Conservation (phyloP, 2,329 filamentous ascomycete genomes). For the Calycina herbarum region DNA sequence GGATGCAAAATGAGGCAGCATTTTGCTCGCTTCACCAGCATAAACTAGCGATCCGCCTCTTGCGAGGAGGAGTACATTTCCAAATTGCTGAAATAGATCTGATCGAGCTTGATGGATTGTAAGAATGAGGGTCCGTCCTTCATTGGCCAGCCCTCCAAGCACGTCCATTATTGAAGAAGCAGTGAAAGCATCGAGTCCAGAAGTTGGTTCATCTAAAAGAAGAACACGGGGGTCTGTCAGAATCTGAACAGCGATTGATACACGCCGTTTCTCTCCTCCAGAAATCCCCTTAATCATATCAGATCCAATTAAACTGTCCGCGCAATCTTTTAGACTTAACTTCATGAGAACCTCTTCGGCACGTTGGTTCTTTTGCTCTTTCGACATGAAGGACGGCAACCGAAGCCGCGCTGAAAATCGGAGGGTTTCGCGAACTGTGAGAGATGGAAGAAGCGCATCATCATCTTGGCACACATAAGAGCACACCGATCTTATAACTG, state of each 20-base stretch:
- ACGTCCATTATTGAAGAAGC: conserved; percentile 76
- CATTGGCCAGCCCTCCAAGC: conserved; percentile 66
- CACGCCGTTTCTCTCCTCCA: conserved; percentile 75
- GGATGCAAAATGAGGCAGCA: conserved; percentile 63
- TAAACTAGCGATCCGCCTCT: conserved; percentile 69
- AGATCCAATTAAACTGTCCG: conserved; percentile 71
- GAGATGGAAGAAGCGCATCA: conserved; percentile 69
- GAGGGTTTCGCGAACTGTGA: conserved; percentile 75
- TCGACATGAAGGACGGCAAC: conserved; percentile 69
- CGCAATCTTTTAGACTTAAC: conserved; percentile 77
- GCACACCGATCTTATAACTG: conserved; percentile 69
- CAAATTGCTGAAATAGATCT: conserved; percentile 70
- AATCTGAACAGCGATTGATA: conserved; percentile 76
- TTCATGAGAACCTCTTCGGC: conserved; percentile 73
- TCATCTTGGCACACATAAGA: conserved; percentile 81
- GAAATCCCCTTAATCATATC: conserved; percentile 76
- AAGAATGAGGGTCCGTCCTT: conserved; percentile 73
- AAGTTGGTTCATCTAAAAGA: conserved; percentile 74
- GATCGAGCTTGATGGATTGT: conserved; percentile 78
- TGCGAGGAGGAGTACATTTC: conserved; percentile 69
- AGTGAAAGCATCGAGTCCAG: conserved; percentile 75
- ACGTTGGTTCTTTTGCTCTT: conserved; percentile 62
- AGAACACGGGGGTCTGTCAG: conserved; percentile 73
- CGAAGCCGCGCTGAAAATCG: conserved; percentile 70
- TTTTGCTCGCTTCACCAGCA: conserved; percentile 59